These are phyloP conservation scores for Gastrolobium villosum DNA, from an alignment of 306 rosid genomes.

Conservation along the genomic window DNA sequence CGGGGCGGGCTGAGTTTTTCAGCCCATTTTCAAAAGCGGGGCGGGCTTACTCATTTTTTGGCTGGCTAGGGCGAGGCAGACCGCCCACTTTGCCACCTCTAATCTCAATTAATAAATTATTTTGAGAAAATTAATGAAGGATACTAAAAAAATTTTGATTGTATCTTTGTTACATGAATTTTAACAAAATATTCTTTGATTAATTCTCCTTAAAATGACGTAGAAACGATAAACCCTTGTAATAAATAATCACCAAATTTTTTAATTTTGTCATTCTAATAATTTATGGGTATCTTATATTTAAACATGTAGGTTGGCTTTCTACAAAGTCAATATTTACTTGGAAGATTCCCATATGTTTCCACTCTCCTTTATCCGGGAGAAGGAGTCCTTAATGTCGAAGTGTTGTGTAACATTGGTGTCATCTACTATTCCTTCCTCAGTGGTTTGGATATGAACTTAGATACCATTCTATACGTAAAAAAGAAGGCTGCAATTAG, in stretches of 20 bases:
- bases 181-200: too few relatives aligned
- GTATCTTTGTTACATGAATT: too few relatives aligned
- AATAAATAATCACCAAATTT: background rate
- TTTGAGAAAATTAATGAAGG: too few relatives aligned
- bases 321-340: constrained; percentile 12
- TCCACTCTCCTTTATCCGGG: background rate
- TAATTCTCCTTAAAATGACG: too few relatives aligned
- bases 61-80: too few relatives aligned
- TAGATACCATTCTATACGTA: constrained; percentile 37
- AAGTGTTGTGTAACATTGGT: constrained; percentile 44
- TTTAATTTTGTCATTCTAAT: background rate
- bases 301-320: constrained; percentile 48
- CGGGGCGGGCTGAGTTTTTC: too few relatives aligned
- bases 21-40: too few relatives aligned
- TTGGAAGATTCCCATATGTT: background rate
- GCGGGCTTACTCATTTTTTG: too few relatives aligned
- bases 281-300: background rate
- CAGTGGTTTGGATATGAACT: constrained; percentile 54
- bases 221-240: too few relatives aligned
- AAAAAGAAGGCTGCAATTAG: constrained; percentile 44
- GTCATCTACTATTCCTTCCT: constrained; percentile 52
- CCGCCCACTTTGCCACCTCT: too few relatives aligned
- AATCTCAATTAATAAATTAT: too few relatives aligned
- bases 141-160: too few relatives aligned
- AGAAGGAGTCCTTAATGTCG: constrained; percentile 13